Percentiles rank a stretch among this genome's conserved stretches.
These are phyloP conservation scores for Trichoderma endophyticum DNA, from an alignment of 2,329 filamentous ascomycete species.

Conservation along the genomic window DNA sequence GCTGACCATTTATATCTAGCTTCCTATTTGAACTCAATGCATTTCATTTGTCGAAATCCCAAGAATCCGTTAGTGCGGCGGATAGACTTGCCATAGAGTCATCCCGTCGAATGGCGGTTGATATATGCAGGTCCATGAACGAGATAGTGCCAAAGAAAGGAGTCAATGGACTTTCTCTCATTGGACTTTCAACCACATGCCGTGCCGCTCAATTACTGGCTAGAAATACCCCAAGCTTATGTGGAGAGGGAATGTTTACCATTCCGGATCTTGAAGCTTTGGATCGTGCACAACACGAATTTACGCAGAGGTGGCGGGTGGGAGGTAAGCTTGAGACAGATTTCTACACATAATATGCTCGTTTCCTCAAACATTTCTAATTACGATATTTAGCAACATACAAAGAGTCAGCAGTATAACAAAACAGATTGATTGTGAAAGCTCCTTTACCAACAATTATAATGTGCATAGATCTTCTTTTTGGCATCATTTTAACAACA, in stretches of 20 bases:
- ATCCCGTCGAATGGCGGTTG: constrained; percentile 4
- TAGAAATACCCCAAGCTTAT: not conserved
- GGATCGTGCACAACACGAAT: not conserved
- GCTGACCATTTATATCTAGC: not conserved
- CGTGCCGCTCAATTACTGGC: not conserved
- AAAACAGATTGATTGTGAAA: not conserved
- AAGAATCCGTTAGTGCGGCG: not conserved
- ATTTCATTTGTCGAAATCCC: not conserved
- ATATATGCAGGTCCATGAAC: constrained; percentile 8
- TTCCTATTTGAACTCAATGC: constrained; percentile 3
- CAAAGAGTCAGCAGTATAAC: not conserved
- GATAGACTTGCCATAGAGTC: not conserved
- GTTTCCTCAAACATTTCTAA: not conserved
- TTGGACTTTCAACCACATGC: not conserved
- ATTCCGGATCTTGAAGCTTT: not conserved
- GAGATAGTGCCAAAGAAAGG: not conserved
- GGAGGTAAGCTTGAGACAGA: not conserved
- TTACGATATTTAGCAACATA: not conserved
- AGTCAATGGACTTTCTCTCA: not conserved
- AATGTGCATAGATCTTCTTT: not conserved
- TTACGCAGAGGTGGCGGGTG: not conserved
- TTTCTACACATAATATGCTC: not conserved
- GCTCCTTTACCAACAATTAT: not conserved
- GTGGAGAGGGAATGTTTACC: not conserved
- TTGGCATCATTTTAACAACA: not conserved